Percentiles rank a stretch among this genome's conserved stretches.
These are phyloP conservation scores for Bipolaris gigantea DNA, from an alignment of 2,329 filamentous ascomycete genomes.

Conservation along the genomic window DNA sequence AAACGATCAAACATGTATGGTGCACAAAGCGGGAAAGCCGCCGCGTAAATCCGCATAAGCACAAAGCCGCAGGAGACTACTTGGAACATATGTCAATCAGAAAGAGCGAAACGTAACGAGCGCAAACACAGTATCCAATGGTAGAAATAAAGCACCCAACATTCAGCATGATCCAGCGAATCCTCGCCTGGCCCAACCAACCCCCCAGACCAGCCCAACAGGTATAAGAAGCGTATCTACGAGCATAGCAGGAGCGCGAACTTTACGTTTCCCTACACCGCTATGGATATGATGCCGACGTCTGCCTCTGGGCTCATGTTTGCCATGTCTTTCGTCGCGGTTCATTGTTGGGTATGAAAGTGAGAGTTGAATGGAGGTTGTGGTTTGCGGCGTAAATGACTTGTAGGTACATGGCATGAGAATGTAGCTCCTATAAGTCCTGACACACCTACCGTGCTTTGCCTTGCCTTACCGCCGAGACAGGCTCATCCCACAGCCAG, in stretches of 20 bases:
- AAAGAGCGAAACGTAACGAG: not conserved
- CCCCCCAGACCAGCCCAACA: conserved; percentile 48
- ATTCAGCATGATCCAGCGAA: conserved; percentile 58
- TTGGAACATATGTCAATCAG: conserved; percentile 16
- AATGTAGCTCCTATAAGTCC: not conserved
- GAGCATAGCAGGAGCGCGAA: not conserved
- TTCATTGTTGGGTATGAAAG: not conserved
- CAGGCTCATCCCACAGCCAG: not conserved
- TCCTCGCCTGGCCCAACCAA: conserved; percentile 54
- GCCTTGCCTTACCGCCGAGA: not conserved
- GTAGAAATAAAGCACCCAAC: conserved; percentile 54
- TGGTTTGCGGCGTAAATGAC: not conserved
- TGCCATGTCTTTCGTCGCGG: not conserved
- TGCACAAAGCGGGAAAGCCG: conserved; percentile 42
- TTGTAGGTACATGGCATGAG: not conserved
- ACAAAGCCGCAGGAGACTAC: not conserved
- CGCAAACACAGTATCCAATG: not conserved
- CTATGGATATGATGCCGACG: not conserved
- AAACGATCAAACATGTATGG: conserved; percentile 37
- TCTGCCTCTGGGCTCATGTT: not conserved
- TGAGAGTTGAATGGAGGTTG: not conserved
- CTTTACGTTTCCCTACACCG: not conserved
- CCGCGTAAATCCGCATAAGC: not conserved
- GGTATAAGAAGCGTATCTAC: conserved; percentile 27
- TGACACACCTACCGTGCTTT: not conserved